Base-by-base conservation (phyloP, 2,329 filamentous ascomycete species). In the Ophiosphaerella narmari region DNA sequence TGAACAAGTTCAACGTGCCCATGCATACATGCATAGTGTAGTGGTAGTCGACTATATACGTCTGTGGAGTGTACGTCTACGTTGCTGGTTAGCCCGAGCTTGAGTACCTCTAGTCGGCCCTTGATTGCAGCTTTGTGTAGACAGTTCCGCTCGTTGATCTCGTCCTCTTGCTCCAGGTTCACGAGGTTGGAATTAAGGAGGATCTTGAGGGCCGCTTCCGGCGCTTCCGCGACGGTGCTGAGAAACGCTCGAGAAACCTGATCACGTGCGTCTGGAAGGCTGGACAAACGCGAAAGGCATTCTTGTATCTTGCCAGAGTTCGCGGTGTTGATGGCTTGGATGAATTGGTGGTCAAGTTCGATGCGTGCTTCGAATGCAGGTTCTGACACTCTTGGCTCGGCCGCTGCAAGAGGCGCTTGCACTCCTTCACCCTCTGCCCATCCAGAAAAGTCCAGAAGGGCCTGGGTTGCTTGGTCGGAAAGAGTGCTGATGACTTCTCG, bases 361-460 rank as follows among this genome's bases (percentile, higher is more conserved):
- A 90, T 87, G 64, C 97, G 92, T 59, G 96, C 91, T 12, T 90
- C 26, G 43, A 70, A 59, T n/a, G 67, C 63, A 12, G 67, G 66
- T 43, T 70, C 68, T 26, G 63, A 62, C 13, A 64, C 55, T 45
- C 60, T 61, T 35, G 69, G 58, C 50, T 74, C 68, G 21, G 57
- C 57, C 11, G 56, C 60, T 39, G 69, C 60, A 18, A 63, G 62
- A n/a, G 75, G 73, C 40, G 74, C 96, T 64, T 87, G 89, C 66
- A 97, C 87, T 72, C 95, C 89, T 64, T 97, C 94, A 18, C 94
- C 94, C 74, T 99, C 94, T 16, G 92, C 91, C 93, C 93, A 97
- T 32, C 93, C 94, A 45, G 93, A 93, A 39, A 97, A 85, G 69
- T 97, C 94, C 62, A 97, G 87, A 33, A 96, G 78, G 63, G 91